These are phyloP conservation scores for Candida methanosorbosa DNA, from an alignment of 805 yeast genomes.

Conservation along the genomic window DNA sequence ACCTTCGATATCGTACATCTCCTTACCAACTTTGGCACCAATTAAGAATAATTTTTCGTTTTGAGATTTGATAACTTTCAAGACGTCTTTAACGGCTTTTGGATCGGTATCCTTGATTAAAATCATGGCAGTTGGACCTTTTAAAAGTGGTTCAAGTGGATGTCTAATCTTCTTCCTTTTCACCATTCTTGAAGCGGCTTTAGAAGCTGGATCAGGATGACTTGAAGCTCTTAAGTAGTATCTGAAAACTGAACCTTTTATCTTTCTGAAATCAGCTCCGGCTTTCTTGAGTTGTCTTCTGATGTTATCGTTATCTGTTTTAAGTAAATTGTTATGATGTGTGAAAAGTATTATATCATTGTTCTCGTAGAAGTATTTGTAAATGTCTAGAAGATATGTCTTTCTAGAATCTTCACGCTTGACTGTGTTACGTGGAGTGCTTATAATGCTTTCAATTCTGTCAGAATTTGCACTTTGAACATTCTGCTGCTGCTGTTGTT, in stretches of 20 bases:
- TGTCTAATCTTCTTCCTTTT: constrained; percentile 40
- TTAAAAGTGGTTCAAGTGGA: constrained; percentile 61
- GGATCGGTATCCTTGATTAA: constrained; percentile 67
- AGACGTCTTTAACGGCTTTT: constrained; percentile 46
- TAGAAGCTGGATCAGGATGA: constrained; percentile 67
- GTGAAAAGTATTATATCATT: constrained; percentile 67
- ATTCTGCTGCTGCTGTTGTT: constrained; percentile 4
- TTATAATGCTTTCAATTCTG: no score
- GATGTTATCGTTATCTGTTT: constrained; percentile 55
- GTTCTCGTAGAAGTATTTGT: constrained; percentile 58
- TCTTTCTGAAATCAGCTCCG: constrained; percentile 64
- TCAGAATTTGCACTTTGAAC: neutral
- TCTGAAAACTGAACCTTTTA: constrained; percentile 62
- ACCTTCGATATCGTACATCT: constrained; percentile 40
- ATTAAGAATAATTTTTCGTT: constrained; percentile 71
- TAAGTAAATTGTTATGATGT: constrained; percentile 77
- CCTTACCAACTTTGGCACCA: constrained; percentile 76
- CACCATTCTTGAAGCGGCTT: constrained; percentile 31
- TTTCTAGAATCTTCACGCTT: constrained; percentile 71
- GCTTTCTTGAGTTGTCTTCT: constrained; percentile 51
- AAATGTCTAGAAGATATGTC: constrained; percentile 76
- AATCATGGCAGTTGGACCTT: constrained; percentile 83
- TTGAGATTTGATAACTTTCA: constrained; percentile 51
- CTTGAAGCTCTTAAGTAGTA: constrained; percentile 68
- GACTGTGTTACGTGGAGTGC: constrained; percentile 25